Percentiles rank a stretch among this genome's conserved stretches.
phyloP scores from a whole-genome alignment of 495 filamentous ascomycete genomes.

The Parachaetomium inaequale region DNA sequence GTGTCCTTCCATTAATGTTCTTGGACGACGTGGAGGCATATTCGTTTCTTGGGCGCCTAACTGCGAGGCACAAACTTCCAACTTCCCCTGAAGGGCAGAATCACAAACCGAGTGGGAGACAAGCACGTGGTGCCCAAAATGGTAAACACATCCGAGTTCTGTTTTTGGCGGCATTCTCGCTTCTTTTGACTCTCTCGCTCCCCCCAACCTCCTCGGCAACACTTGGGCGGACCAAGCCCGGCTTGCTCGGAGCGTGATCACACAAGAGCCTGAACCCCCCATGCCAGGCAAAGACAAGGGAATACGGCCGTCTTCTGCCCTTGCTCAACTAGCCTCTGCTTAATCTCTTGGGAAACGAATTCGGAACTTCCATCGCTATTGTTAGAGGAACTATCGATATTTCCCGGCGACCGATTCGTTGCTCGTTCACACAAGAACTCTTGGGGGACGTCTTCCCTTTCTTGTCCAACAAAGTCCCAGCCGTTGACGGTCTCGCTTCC shows the following conservation, averaged over 20 bases:
- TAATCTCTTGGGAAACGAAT: neutral
- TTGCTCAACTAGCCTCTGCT: no score
- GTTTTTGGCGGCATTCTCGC: neutral
- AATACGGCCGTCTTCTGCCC: no score
- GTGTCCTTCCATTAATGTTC: neutral
- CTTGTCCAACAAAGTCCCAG: neutral
- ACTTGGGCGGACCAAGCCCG: no score
- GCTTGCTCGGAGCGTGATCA: neutral
- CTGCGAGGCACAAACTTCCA: neutral
- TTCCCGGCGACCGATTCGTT: constrained; percentile 3
- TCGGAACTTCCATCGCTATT: neutral
- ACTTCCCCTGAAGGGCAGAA: neutral
- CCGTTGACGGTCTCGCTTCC: neutral
- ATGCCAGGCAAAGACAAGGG: no score
- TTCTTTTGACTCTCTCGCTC: neutral
- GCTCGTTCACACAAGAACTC: neutral
- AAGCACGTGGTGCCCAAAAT: neutral
- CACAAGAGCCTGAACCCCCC: no score
- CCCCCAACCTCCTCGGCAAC: neutral
- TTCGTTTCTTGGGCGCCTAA: neutral
- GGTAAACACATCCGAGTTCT: neutral
- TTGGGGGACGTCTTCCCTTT: neutral
- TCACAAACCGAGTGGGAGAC: neutral
- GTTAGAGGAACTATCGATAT: neutral
- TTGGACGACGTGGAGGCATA: neutral